Percentiles rank a stretch among this genome's conserved stretches.
Evolutionary conservation across 2,329 filamentous ascomycete genomes (phyloP).

Genomic region (Fusarium subglutinans): DNA sequence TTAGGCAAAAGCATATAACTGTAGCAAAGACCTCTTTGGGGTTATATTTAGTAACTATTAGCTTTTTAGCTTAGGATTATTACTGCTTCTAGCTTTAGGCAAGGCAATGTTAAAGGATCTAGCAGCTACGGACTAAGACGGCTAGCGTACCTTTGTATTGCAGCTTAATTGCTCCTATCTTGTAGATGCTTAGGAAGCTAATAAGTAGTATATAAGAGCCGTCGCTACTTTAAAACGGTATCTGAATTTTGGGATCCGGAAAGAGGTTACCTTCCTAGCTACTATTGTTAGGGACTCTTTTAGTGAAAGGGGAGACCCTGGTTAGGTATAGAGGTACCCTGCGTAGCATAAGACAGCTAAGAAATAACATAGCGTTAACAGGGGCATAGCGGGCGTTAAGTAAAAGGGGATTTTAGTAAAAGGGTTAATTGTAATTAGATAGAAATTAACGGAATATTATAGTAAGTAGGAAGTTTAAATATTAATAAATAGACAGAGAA

Average conservation of each 20-base stretch:
- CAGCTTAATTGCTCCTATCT: background rate
- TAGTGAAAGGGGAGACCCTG: too few species aligned
- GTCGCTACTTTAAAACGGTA: background rate
- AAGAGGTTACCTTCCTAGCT: background rate
- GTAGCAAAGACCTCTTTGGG: background rate
- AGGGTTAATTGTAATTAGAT: too few species aligned
- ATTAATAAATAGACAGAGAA: too few species aligned
- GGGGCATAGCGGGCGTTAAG: too few species aligned
- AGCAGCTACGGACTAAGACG: background rate
- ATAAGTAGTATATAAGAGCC: slow-evolving; percentile 4
- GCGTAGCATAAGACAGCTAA: too few species aligned
- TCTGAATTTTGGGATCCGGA: background rate
- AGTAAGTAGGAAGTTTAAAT: too few species aligned
- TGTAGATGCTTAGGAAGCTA: background rate
- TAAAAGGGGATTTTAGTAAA: too few species aligned
- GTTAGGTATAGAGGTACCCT: too few species aligned
- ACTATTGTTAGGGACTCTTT: too few species aligned
- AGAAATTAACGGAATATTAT: too few species aligned
- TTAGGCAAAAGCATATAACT: background rate
- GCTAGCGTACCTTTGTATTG: background rate
- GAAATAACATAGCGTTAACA: too few species aligned
- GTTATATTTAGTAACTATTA: slow-evolving; percentile 11
- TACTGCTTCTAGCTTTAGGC: slow-evolving; percentile 1
- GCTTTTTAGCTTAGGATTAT: background rate
- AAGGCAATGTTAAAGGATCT: slow-evolving; percentile 1